These are phyloP conservation scores for Trichoderma pleuroti DNA, from an alignment of 2,329 filamentous ascomycete species.

Conservation along the genomic window DNA sequence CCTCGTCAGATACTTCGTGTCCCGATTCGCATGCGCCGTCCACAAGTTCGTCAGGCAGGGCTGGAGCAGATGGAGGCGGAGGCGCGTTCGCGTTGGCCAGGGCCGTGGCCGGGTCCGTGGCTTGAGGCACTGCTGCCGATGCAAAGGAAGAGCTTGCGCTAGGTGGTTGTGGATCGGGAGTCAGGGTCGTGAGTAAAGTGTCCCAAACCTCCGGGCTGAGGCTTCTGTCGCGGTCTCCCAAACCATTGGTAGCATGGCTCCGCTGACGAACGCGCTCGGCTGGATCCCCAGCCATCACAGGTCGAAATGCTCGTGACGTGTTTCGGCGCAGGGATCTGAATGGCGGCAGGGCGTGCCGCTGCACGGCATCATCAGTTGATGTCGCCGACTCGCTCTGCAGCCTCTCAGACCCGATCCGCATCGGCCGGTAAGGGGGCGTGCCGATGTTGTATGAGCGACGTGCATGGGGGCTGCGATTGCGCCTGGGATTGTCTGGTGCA, in stretches of 20 bases:
- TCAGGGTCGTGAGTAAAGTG: constrained; percentile 73
- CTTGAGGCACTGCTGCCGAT: constrained; percentile 50
- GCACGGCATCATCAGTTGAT: background rate
- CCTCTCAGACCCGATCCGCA: background rate
- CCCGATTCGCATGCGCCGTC: constrained; percentile 50
- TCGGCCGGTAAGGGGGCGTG: background rate
- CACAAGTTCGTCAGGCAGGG: constrained; percentile 33
- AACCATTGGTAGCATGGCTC: constrained; percentile 55
- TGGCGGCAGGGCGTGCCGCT: background rate
- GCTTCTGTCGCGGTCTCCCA: constrained; percentile 82
- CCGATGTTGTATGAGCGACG: background rate
- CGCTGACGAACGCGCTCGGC: constrained; percentile 16
- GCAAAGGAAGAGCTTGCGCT: constrained; percentile 81
- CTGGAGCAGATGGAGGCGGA: constrained; percentile 33
- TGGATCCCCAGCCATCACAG: background rate
- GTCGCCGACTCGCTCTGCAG: background rate
- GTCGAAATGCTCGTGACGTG: background rate
- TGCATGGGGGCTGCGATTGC: background rate
- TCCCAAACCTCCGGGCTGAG: constrained; percentile 79
- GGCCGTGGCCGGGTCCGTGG: constrained; percentile 39
- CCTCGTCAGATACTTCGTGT: constrained; percentile 53
- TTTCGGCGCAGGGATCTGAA: background rate
- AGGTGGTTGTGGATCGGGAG: constrained; percentile 75
- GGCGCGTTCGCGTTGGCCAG: too few relatives aligned
- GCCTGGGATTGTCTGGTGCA: background rate